Base-by-base conservation (phyloP, 179 eudicot species). In the Camellia oleifera region DNA sequence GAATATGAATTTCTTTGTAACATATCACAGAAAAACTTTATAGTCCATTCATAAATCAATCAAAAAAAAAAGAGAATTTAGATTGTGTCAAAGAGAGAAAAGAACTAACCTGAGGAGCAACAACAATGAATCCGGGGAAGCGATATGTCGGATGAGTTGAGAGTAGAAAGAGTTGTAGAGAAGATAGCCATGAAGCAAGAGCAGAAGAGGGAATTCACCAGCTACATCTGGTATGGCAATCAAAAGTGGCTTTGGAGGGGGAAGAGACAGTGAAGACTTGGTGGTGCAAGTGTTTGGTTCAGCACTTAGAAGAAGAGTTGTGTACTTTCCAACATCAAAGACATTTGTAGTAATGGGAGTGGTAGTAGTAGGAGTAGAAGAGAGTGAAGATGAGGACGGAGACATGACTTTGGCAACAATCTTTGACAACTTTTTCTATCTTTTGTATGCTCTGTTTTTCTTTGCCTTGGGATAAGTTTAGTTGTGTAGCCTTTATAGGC, bases 121-220 rank as follows among this genome's bases (percentile, higher is more conserved):
- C 82, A 18, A 88, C 90, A 44, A 92, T 83, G 87, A 86, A 89
- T 74, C 94, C 97, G 80, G 92, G 0, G 97, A 92, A 78, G 92
- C 90, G 10, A 90, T 72, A 69, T 89, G 93, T 11, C 81, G 81
- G 61, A 87, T 79, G 18, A 92, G 85, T 78, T 87, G 88, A 64
- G 91, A 88, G 82, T 92, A 92, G 84, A 87, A 91, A 11, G 81
- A 78, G 77, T 89, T 92, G 67, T 58, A 42, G 32, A 90, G 84
- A 52, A 83, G 81, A 32, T 32, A 32, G 40, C 97, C 97, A 81
- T 90, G 97, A 6, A 90, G 86, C 54, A 90, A 72, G 60, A 86
- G 1, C 1, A 92, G 61, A 14, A 90, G 74, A 54, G 92, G 89
- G 73, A 80, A 92, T 12, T 56, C 77, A 48, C 90, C 91, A 76